Evolutionary conservation across 495 filamentous ascomycete genomes (phyloP), one percentile per base, ranked within the genome.

Genomic region (Hypoxylon lenormandii): DNA sequence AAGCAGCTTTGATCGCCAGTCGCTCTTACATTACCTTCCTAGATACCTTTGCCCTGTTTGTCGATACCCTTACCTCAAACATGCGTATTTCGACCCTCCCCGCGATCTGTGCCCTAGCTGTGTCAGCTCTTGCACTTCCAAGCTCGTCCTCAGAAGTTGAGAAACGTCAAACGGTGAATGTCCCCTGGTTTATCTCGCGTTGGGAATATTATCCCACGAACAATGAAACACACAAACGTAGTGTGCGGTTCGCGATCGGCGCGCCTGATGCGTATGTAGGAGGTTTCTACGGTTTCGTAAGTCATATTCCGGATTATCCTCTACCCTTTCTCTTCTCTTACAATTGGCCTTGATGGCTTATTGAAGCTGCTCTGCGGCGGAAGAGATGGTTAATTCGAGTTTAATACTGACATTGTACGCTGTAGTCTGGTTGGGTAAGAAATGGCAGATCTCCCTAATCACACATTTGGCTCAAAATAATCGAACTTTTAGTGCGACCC

Each of bases 211-310:
- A 16, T 7, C 4, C 8, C 12, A 18, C 42, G 15, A 16, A 3
- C 3, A 45, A 19, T 45, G 15, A 16, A 45, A 45, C 42, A 16
- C 12, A 18, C 10, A 18, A 18, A 19, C 42, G 18, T 16, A 45
- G 8, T 45, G 42, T 45, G 12, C 5, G 42, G 42, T 45, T 45
- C 42, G 5, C 1, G 15, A 45, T 45, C 16, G 16, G 42, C 42
- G 15, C 42, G 42, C 15, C 10, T 45, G 42, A 45, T n/a, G 42
- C 42, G 15, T 45, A 45, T 45, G 16, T 45, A 45, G 15, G 18
- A 16, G 42, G 42, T n/a, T 45, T 45, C 16, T 18, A 45, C 18
- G 42, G 42, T 19, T 45, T 45, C 42, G 42, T 45, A 45, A 45
- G 42, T 45, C 42, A 2, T 18, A 16, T 19, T 18, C 42, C n/a